These are phyloP conservation scores for Cornus controversa DNA, from an alignment of 148 eudicot species.

Conservation along the genomic window DNA sequence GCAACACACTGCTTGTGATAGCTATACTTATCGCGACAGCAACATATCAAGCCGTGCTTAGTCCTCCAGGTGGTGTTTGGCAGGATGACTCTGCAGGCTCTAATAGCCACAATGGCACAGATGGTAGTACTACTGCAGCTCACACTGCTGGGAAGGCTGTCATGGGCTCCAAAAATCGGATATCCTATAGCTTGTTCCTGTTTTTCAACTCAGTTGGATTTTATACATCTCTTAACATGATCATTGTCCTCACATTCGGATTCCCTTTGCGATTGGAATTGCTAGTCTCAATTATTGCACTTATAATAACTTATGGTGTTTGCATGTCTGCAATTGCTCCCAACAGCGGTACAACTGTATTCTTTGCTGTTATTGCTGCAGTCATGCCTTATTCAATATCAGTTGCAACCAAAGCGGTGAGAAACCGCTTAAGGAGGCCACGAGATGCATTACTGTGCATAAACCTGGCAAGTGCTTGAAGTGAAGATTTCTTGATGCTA, in stretches of 20 bases:
- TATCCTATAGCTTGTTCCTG: slow-evolving; percentile 28
- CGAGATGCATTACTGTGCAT: too few species aligned
- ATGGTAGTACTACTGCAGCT: too few species aligned
- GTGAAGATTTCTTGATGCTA: too few species aligned
- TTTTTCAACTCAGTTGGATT: slow-evolving; percentile 48
- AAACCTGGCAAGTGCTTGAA: too few species aligned
- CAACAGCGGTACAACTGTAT: neutral
- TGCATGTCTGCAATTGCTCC: slow-evolving; percentile 31
- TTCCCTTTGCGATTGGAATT: slow-evolving; percentile 54
- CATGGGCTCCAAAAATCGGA: too few species aligned
- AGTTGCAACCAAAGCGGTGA: neutral
- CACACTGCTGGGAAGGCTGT: too few species aligned
- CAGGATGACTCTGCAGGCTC: too few species aligned
- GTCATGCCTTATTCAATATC: slow-evolving; percentile 3
- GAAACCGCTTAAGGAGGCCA: slow-evolving; percentile 12
- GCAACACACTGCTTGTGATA: too few species aligned
- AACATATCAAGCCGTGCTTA: too few species aligned
- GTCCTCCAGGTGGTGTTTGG: too few species aligned
- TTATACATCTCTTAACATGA: slow-evolving; percentile 41
- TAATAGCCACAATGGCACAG: too few species aligned
- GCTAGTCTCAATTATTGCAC: slow-evolving; percentile 31
- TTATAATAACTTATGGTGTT: slow-evolving; percentile 33
- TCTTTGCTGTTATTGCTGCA: slow-evolving; percentile 3
- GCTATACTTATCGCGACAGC: too few species aligned
- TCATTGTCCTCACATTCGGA: slow-evolving; percentile 29